Evolutionary conservation across 352 stramenopile genomes (phyloP).

Genomic region (Poterioochromonas sp.): DNA sequence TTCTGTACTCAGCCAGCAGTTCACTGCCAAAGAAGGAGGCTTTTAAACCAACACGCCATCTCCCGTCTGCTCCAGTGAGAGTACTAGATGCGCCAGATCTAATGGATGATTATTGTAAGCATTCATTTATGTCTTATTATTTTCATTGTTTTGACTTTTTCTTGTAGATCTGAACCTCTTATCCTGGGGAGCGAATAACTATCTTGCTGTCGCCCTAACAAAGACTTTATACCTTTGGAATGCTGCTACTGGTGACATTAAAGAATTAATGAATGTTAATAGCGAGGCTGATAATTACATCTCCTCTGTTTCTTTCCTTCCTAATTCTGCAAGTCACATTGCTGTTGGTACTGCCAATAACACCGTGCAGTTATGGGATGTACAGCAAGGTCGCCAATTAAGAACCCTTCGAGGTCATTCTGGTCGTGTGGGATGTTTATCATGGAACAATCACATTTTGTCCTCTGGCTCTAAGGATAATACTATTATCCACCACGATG

Average conservation of each 20-base stretch:
- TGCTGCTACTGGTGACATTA: constrained; percentile 83
- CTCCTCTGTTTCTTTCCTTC: constrained; percentile 90
- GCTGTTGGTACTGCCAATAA: constrained; percentile 87
- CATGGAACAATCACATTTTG: constrained; percentile 88
- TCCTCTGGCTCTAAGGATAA: constrained; percentile 85
- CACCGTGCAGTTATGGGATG: constrained; percentile 93
- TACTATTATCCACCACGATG: constrained; percentile 86
- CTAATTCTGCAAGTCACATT: constrained; percentile 70
- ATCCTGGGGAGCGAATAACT: constrained; percentile 89
- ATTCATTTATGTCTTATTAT: neutral
- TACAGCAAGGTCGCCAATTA: constrained; percentile 61
- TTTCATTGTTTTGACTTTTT: constrained; percentile 41
- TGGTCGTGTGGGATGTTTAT: constrained; percentile 82
- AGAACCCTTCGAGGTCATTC: constrained; percentile 76
- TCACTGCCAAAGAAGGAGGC: constrained; percentile 43
- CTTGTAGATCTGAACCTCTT: constrained; percentile 85
- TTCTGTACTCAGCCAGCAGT: constrained; percentile 78
- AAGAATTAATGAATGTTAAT: constrained; percentile 74
- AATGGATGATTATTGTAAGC: constrained; percentile 85
- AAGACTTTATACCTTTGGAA: constrained; percentile 98
- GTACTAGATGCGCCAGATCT: constrained; percentile 95
- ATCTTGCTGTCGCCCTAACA: constrained; percentile 89
- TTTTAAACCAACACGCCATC: constrained; percentile 74
- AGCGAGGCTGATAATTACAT: constrained; percentile 73
- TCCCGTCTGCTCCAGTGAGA: constrained; percentile 87